Evolutionary conservation across 805 yeast species (phyloP), one percentile per base, ranked within the genome.

Genomic region (Yamadazyma philogaea): DNA sequence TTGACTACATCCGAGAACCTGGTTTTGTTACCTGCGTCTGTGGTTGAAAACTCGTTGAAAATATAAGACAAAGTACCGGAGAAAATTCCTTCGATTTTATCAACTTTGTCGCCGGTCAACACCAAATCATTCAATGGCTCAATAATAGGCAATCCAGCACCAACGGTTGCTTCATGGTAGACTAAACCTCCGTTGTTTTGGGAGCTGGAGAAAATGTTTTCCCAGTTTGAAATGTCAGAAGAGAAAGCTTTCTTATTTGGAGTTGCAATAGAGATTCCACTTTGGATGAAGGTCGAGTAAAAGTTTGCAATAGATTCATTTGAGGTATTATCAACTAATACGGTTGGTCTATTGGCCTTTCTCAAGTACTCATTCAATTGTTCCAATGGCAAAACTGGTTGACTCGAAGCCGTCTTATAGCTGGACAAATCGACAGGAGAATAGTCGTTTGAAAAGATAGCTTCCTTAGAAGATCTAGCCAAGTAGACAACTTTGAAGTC

Each of bases 201-300:
- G 27, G 84, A 76, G 39, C 66, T 64, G 27, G 63, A 58, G 55
- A 87, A 87, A 42, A 93, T 79, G 39, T 76, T 74, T 43, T 87
- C 77, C 97, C 98, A 93, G 10, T 82, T 67, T 18, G 70, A 63
- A 48, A 85, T 66, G 43, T 79, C 84, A 33, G 89, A 75, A 7
- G 97, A 89, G 60, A 93, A 93, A 0, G 95, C 99, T 75, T 93
- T 93, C 68, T 93, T 93, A 76, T 93, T 93, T 53, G 99, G 99
- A 34, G 99, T 93, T 15, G 98, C 99, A 55, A 93, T 80, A 34
- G 96, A 88, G 51, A 93, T 81, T 30, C 96, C 96, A 46, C 73
- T 77, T 51, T 75, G 63, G 48, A 91, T 72, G 56, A 93, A 81
- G 30, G 71, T 63, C 34, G 96, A 86, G 65, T 93, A 93, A 41